These are phyloP conservation scores for Paramecium sexaurelia DNA, from an alignment of 73 alveolate genomes.

Conservation along the genomic window DNA sequence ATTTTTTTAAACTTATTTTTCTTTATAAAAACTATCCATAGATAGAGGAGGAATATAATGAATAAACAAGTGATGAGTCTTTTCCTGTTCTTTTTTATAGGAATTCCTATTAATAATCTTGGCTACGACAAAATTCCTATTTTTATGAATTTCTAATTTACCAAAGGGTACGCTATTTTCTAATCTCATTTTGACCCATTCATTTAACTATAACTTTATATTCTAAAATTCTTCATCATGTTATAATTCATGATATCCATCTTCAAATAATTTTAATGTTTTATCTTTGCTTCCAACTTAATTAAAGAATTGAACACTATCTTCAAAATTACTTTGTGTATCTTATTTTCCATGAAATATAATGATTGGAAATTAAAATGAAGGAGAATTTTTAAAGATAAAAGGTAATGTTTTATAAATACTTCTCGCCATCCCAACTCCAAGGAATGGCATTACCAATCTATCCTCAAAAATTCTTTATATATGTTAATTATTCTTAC, in stretches of 20 bases:
- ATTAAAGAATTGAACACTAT: neutral
- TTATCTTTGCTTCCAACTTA: slow-evolving; percentile 47
- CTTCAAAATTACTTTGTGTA: slow-evolving; percentile 37
- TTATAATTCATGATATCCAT: slow-evolving; percentile 66
- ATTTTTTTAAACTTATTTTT: neutral
- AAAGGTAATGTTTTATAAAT: slow-evolving; percentile 50
- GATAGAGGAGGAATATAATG: neutral
- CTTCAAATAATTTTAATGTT: slow-evolving; percentile 37
- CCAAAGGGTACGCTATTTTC: neutral
- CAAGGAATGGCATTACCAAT: slow-evolving; percentile 60
- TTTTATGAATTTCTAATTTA: neutral
- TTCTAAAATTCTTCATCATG: slow-evolving; percentile 56
- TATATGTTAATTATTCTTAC: slow-evolving; percentile 57
- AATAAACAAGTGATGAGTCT: neutral
- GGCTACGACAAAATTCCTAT: neutral
- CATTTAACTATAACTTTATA: neutral
- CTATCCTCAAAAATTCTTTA: slow-evolving; percentile 65
- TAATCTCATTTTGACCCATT: neutral
- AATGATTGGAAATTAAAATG: slow-evolving; percentile 29
- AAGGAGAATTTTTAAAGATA: neutral
- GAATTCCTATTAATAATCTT: slow-evolving; percentile 13
- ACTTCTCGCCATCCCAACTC: slow-evolving; percentile 65
- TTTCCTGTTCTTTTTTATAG: neutral
- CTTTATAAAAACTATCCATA: neutral
- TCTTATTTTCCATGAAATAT: slow-evolving; percentile 61